phyloP scores from a whole-genome alignment of 2,329 filamentous ascomycete species.

The Metarhizium guizhouense region DNA sequence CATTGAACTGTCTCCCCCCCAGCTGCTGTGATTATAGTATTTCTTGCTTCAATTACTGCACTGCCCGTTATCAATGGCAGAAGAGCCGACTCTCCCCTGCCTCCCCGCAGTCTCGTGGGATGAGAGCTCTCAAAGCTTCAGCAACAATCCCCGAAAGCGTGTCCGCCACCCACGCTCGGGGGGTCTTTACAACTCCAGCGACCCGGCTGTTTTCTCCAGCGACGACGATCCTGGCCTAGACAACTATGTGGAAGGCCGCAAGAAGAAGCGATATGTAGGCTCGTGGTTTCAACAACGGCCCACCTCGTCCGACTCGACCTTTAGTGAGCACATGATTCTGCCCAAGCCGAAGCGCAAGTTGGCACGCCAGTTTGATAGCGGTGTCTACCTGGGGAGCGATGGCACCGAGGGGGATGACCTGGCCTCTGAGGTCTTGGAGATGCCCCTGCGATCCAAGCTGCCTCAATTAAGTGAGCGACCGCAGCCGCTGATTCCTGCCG shows the following conservation, averaged over 20 bases:
- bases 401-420: slow-evolving; percentile 34
- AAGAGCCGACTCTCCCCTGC: slow-evolving; percentile 32
- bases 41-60: background rate
- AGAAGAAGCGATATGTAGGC: slow-evolving; percentile 56
- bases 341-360: slow-evolving; percentile 41
- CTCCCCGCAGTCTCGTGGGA: slow-evolving; percentile 30
- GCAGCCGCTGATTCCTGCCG: slow-evolving; percentile 9
- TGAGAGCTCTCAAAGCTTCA: slow-evolving; percentile 28
- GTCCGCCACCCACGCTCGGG: slow-evolving; percentile 19
- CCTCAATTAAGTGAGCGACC: slow-evolving; percentile 26
- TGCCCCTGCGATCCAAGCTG: slow-evolving; percentile 25
- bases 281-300: slow-evolving; percentile 58
- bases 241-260: slow-evolving; percentile 48
- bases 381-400: slow-evolving; percentile 60
- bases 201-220: slow-evolving; percentile 62
- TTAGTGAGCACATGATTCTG: slow-evolving; percentile 28
- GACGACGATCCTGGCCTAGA: slow-evolving; percentile 61
- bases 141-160: slow-evolving; percentile 31
- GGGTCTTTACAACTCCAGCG: slow-evolving; percentile 51
- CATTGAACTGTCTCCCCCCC: background rate
- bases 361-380: slow-evolving; percentile 56
- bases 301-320: slow-evolving; percentile 39
- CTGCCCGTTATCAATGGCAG: slow-evolving; percentile 20
- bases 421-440: slow-evolving; percentile 20
- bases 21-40: background rate